phyloP scores from a whole-genome alignment of 2,329 filamentous ascomycete species.

The Colletotrichum cuscutae region DNA sequence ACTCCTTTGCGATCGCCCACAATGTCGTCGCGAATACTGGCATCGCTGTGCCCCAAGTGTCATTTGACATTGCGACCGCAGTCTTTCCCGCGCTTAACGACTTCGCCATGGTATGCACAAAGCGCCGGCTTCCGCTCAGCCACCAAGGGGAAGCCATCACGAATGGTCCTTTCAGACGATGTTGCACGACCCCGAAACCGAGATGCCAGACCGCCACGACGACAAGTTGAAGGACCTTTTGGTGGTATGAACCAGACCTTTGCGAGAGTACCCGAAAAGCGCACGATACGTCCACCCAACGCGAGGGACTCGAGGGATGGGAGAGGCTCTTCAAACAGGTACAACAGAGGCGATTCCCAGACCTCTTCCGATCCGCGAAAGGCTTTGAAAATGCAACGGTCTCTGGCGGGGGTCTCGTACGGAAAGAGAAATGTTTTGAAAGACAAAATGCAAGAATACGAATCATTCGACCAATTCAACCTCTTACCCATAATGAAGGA shows the following conservation, averaged over 20 bases:
- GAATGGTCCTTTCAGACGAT: conserved; percentile 67
- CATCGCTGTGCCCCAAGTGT: conserved; percentile 32
- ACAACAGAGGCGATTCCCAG: conserved; percentile 41
- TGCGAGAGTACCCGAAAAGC: conserved; percentile 47
- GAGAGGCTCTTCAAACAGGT: conserved; percentile 44
- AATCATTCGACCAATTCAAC: conserved; percentile 84
- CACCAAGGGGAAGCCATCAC: conserved; percentile 56
- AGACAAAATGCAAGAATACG: conserved; percentile 71
- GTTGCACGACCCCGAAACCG: conserved; percentile 54
- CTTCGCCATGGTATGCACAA: conserved; percentile 47
- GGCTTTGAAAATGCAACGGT: conserved; percentile 93
- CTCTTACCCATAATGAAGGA: conserved; percentile 78
- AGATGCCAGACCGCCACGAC: conserved; percentile 49
- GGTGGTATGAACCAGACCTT: conserved; percentile 66
- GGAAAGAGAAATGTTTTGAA: conserved; percentile 66
- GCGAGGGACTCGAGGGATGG: conserved; percentile 5
- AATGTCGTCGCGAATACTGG: conserved; percentile 35
- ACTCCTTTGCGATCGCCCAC: conserved; percentile 2
- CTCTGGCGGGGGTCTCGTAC: conserved; percentile 82
- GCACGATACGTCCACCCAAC: not conserved
- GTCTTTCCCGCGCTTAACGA: conserved; percentile 15
- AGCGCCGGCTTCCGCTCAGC: conserved; percentile 49
- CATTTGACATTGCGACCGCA: conserved; percentile 27
- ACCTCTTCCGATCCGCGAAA: conserved; percentile 57
- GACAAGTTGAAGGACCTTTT: conserved; percentile 59